Evolutionary conservation across 305 asterid genomes (phyloP).

Genomic region (Solanum aculeatissimum): DNA sequence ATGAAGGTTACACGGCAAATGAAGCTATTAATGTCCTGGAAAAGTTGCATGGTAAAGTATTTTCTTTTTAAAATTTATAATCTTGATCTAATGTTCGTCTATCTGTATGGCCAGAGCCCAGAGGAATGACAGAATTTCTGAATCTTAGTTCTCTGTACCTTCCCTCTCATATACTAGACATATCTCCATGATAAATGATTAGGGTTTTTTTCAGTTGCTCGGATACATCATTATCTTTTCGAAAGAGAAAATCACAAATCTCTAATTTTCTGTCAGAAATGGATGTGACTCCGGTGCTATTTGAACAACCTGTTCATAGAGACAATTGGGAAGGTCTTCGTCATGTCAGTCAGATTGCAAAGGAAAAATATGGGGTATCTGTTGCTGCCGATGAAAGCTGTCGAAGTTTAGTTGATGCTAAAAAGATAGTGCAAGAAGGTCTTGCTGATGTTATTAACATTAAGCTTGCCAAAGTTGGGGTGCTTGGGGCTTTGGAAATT

Average conservation of each 20-base stretch:
- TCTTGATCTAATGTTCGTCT: background rate
- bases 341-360: constrained; percentile 50
- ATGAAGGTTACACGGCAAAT: constrained; percentile 70
- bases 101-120: background rate
- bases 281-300: constrained; percentile 70
- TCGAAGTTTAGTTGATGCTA: constrained; percentile 59
- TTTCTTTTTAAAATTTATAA: background rate
- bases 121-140: background rate
- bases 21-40: constrained; percentile 78
- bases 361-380: constrained; percentile 57
- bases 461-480: constrained; percentile 91
- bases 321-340: constrained; percentile 84
- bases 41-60: constrained; percentile 49
- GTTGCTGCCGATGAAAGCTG: constrained; percentile 95
- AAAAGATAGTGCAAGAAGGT: constrained; percentile 52
- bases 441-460: constrained; percentile 76
- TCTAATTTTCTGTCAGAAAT: constrained; percentile 36
- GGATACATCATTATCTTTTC: background rate
- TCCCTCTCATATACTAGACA: background rate
- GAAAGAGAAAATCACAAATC: background rate
- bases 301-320: constrained; percentile 92
- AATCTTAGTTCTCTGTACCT: background rate
- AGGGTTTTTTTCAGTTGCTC: background rate
- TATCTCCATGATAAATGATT: background rate
- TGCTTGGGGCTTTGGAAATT: constrained; percentile 65